Evolutionary conservation across 2,329 filamentous ascomycete genomes (phyloP), one percentile per base, ranked within the genome.

Genomic region (Aspergillus niger): DNA sequence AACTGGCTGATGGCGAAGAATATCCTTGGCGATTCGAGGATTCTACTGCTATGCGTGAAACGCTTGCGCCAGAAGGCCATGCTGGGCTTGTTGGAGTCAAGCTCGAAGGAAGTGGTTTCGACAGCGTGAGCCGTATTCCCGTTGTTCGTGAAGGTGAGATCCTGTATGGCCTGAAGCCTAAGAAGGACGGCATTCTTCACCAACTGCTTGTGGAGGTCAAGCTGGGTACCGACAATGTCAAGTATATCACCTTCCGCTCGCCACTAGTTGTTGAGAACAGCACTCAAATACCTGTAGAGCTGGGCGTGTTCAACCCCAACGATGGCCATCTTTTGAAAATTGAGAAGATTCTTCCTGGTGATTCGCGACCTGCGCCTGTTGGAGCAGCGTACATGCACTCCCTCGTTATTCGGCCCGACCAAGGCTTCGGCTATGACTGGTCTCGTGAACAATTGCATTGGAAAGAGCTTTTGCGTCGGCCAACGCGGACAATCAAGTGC

Each of bases 351-450:
- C 85, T 92, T 0, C 96, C 95, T 0, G 95, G 96, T 0, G 93
- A 97, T 73, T 89, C 89, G 55, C 86, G 92, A 17, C 94, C 95
- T 8, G 91, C 92, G 10, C 95, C 95, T 0, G 92, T 99, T 6
- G 96, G 95, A 13, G 92, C 94, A 1, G 92, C 91, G 0, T 98
- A 89, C 72, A 85, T 96, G 78, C 96, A 98, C 78, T 92, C 89
- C 0, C 81, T 97, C 7, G 85, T 99, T 8, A 82, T 99, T 47
- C 87, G 95, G 36, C 95, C 95, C 1, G 95, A 98, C 73, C 92
- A 95, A 69, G 95, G 95, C 3, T 99, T 99, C 70, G 95, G 95
- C 1, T 99, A 97, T 73, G 87, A 91, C 60, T 99, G 95, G 95
- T 97, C 92, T 3, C 89, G 87, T 51, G 92, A 98, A 72, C 86